Evolutionary conservation across 495 filamentous ascomycete species (phyloP), one percentile per base, ranked within the genome.

Genomic region (Podospora didyma): DNA sequence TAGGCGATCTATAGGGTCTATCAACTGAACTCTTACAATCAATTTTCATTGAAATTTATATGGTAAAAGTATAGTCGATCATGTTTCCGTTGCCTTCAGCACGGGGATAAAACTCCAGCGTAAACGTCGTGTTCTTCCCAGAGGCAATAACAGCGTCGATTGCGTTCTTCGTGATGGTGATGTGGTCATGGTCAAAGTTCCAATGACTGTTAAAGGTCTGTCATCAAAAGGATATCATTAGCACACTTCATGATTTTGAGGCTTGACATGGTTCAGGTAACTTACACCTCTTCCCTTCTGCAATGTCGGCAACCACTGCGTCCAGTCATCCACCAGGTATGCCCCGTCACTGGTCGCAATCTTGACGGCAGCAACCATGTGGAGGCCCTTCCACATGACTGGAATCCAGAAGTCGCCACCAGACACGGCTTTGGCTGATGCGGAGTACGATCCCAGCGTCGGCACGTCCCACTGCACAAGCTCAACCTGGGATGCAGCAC

Each of bases 241-340:
- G 24, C 35, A 51, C 14, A 39, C 2, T 10, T 21, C 17, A 51
- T 4, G 10, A 28, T 0, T 4, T 17, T 12, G 19, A 5, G 22
- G 41, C 20, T 1, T 14, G 0, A 31, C 7, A 35, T 2, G 10
- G 14, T n/a, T n/a, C n/a, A 19, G 19, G 14, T 12, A 14, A 46
- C 59, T 56, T 48, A 57, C 58, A 7, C 61, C 66, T 37, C 66
- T 53, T 0, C 71, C 81, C 57, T 79, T 67, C 54, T 86, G 82
- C 20, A 87, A 63, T 17, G 75, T 72, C 1, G 82, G 80, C 9
- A 84, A 64, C 16, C 69, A 85, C 54, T 73, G 57, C 0, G 82
- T 86, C 81, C 81, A 87, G 31, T 76, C 72, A 61, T 86, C 84
- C 16, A 80, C 71, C 28, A 86, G 60, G 54, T 75, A 79, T 19